These are phyloP conservation scores for Symbiodinium pilosum DNA, from an alignment of 73 alveolate genomes.

Conservation along the genomic window DNA sequence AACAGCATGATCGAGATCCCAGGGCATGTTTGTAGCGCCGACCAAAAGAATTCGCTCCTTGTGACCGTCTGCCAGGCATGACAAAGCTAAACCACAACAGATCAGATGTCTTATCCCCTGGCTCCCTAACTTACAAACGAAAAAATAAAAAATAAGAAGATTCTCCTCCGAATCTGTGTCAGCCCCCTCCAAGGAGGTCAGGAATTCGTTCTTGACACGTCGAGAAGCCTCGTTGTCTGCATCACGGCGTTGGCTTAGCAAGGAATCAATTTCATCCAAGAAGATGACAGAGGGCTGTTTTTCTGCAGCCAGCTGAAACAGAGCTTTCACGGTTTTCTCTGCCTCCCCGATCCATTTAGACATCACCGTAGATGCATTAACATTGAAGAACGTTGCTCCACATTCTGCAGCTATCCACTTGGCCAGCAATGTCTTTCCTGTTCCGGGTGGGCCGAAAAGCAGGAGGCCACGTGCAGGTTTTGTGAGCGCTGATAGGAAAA, in stretches of 20 bases:
- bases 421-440: constrained; percentile 96
- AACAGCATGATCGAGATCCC: constrained; percentile 97
- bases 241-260: constrained; percentile 98
- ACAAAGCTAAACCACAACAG: too few species aligned
- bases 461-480: constrained; percentile 96
- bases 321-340: constrained; percentile 99
- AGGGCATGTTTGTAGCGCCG: constrained; percentile 27
- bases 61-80: too few species aligned
- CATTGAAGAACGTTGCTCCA: constrained; percentile 96
- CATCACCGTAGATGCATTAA: constrained; percentile 98
- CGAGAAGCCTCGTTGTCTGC: constrained; percentile 99
- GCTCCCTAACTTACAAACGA: too few species aligned
- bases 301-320: constrained; percentile 98
- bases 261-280: constrained; percentile 99
- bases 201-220: constrained; percentile 99
- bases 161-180: constrained; percentile 97
- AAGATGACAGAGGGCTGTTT: constrained; percentile 99
- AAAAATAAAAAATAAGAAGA: too few species aligned
- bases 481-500: constrained; percentile 95
- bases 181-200: constrained; percentile 98
- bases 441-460: constrained; percentile 97
- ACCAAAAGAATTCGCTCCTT: neutral
- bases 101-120: too few species aligned
- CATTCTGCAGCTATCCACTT: constrained; percentile 96
- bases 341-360: constrained; percentile 99